Evolutionary conservation across 2,329 filamentous ascomycete genomes (phyloP), one percentile per base, ranked within the genome.

Genomic region (Alternaria hordeiaustralica): DNA sequence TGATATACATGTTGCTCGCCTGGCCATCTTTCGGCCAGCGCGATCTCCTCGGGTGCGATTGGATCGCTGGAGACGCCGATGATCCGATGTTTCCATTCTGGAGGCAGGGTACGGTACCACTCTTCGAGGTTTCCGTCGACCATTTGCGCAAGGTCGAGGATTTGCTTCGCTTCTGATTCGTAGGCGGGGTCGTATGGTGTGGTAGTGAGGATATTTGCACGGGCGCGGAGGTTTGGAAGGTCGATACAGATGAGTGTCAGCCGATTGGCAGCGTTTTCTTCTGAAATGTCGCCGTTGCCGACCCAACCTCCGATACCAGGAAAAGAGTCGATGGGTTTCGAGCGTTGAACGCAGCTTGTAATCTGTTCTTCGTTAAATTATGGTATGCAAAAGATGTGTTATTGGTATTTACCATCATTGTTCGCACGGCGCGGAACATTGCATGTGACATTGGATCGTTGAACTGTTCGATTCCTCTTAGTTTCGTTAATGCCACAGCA

Each of bases 1-100:
- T 78, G 73, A 62, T 82, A 82, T 2, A 76, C 72, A 55, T 82
- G 79, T 53, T 80, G 75, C 26, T 80, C 78, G 9, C 80, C 80
- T 3, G 72, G 70, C 79, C 80, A 82, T 18, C 75, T 64, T 12
- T 74, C 71, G 1, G 78, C 72, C 4, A 67, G 65, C 3, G 71
- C 62, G 3, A 79, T 57, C 20, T 81, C 74, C 4, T 77, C 74
- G 5, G 60, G 46, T 8, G 56, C 50, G 2, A 75, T 70, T 1
- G 72, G 62, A 2, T 73, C 68, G 25, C 67, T 71, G 8, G 74
- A 64, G 23, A 79, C 66, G 49, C 72, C 72, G 25, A 80, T 73
- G 9, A 76, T 78, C 10, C 66, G 66, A 55, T 77, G 72, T 21
- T 74, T 73, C 79, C 79, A 82, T 46, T 74, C 68, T 1, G 65